Evolutionary conservation across 352 stramenopile genomes (phyloP).

Genomic region (Saprolegnia diclina): DNA sequence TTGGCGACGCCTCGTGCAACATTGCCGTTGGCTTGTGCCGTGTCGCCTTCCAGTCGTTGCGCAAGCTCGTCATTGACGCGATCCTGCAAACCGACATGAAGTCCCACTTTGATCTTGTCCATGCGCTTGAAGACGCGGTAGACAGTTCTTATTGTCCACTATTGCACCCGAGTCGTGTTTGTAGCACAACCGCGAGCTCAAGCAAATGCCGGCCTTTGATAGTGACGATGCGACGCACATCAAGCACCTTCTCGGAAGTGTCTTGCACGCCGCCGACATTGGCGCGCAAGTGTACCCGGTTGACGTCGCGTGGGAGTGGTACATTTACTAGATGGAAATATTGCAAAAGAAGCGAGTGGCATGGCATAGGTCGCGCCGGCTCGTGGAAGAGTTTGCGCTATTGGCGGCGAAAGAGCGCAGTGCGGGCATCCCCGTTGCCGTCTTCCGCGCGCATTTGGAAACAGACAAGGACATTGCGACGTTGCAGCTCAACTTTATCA

Average conservation of each 20-base stretch:
- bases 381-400: slow-evolving; percentile 32
- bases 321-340: neutral
- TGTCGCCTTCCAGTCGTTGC: slow-evolving; percentile 29
- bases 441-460: slow-evolving; percentile 56
- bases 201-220: slow-evolving; percentile 30
- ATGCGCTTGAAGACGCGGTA: slow-evolving; percentile 21
- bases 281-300: slow-evolving; percentile 33
- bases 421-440: slow-evolving; percentile 27
- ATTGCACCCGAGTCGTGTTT: neutral
- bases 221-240: slow-evolving; percentile 29
- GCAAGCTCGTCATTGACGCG: slow-evolving; percentile 36
- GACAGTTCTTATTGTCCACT: neutral
- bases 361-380: slow-evolving; percentile 10
- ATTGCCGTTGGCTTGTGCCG: slow-evolving; percentile 31
- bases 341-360: neutral
- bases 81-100: slow-evolving; percentile 47
- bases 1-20: slow-evolving; percentile 32
- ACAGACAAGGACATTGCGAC: slow-evolving; percentile 52
- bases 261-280: slow-evolving; percentile 37
- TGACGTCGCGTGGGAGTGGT: slow-evolving; percentile 35
- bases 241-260: slow-evolving; percentile 30
- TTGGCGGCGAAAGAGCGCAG: slow-evolving; percentile 29
- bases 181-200: slow-evolving; percentile 19
- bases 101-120: slow-evolving; percentile 30
- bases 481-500: slow-evolving; percentile 80